Base-by-base conservation (phyloP, 192 early-diverging fungal species). In the Diversispora epigaea region DNA sequence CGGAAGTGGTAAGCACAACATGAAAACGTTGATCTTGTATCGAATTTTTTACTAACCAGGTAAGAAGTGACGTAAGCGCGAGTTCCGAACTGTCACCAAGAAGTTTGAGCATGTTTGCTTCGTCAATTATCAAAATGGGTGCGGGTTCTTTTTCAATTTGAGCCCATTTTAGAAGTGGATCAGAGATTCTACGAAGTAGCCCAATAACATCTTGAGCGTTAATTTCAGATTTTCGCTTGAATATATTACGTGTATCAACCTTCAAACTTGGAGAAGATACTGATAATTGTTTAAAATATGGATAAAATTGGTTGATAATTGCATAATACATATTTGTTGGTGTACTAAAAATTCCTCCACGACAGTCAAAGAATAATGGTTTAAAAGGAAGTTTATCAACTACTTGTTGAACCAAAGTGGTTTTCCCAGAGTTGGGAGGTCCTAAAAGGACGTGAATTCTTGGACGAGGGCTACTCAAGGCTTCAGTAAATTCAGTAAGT, bases 401-500 rank as follows among this genome's bases (percentile, higher is more conserved):
- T 69, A 69, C 68, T 8, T 69, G 7, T n/a, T 25, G 49, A 17
- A 69, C 32, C 52, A 69, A 69, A 54, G 47, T n/a, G n/a, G 47
- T 69, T 55, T 69, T 22, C 25, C 68, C 68, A 52, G 45, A 21
- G 25, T 39, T 69, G 12, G 68, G 68, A 43, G 46, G 50, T 12
- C 68, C 47, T 54, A 69, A 43, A 49, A 69, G 14, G 25, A 54
- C 52, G 19, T 69, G 68, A 69, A 69, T 12, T 68, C 66, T 49
- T 46, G 66, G 66, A 49, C 17, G 3, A 39, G 19, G 9, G 46
- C 15, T 25, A 19, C 7, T 41, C 7, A 69, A 69, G 32, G 8
- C 52, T 32, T 69, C 32, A 39, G 12, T 69, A 41, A 50, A 69
- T 10, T 40, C 25, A 32, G 25, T 32, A 32, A 32, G 25, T 32